phyloP scores from a whole-genome alignment of 345 rosid genomes.

The Erysimum cheiranthoides region DNA sequence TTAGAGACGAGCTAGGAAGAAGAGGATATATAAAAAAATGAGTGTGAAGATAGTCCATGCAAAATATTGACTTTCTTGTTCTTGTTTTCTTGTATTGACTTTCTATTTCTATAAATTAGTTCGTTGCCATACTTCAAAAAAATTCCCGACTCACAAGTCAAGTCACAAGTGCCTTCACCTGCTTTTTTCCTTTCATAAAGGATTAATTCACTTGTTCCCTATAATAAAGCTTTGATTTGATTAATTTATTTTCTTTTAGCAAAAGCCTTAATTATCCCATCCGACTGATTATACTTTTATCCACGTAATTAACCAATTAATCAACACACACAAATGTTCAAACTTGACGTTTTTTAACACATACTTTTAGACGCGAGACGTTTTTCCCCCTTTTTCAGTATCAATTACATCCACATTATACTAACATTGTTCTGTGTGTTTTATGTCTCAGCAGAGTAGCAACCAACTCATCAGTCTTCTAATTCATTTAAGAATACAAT shows the following conservation, averaged over 20 bases:
- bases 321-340: neutral
- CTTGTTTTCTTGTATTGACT: neutral
- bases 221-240: neutral
- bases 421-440: too few species aligned
- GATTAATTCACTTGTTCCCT: neutral
- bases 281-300: neutral
- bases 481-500: too few species aligned
- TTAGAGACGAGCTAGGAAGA: neutral
- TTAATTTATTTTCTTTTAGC: neutral
- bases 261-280: neutral
- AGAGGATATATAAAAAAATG: neutral
- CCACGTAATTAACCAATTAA: neutral
- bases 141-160: too few species aligned
- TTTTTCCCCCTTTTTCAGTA: too few species aligned
- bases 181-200: neutral
- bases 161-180: neutral
- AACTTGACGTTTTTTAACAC: neutral
- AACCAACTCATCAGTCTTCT: too few species aligned
- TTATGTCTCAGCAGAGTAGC: too few species aligned
- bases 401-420: too few species aligned
- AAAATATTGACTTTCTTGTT: slow-evolving; percentile 16
- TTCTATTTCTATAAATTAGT: neutral
- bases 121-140: neutral
- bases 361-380: too few species aligned
- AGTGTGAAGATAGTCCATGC: too few species aligned